Percentiles rank a stretch among this genome's conserved stretches.
These are phyloP conservation scores for Thraustochytrium striatum DNA, from an alignment of 352 stramenopile species.

Conservation along the genomic window DNA sequence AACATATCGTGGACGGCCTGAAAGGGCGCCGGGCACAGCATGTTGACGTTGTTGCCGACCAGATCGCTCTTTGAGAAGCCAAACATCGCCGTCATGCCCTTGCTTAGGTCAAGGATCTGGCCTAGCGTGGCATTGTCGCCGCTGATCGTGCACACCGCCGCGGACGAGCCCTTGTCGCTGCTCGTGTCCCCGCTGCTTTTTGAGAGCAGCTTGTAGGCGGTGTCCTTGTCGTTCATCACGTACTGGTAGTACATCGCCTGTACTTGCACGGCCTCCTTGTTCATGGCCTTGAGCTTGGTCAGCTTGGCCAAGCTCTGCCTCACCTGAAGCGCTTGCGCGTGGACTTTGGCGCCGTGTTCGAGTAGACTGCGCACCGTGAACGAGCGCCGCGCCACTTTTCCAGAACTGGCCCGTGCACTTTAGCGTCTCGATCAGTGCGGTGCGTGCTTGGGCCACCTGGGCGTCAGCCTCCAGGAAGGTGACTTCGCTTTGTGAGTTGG, in stretches of 20 bases:
- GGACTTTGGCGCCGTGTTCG: constrained; percentile 18
- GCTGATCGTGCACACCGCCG: constrained; percentile 39
- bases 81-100: constrained; percentile 33
- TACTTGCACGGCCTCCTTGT: constrained; percentile 1
- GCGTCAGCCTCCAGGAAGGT: constrained; percentile 29
- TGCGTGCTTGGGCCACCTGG: constrained; percentile 15
- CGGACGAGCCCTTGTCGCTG: neutral
- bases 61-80: constrained; percentile 39
- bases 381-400: constrained; percentile 33
- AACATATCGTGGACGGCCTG: constrained; percentile 34
- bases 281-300: constrained; percentile 33
- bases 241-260: constrained; percentile 45
- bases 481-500: constrained; percentile 3
- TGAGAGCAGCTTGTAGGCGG: neutral
- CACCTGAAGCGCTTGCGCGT: neutral
- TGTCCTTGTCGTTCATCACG: constrained; percentile 44
- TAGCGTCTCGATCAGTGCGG: constrained; percentile 17
- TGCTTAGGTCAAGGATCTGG: constrained; percentile 40
- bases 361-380: constrained; percentile 38
- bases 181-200: neutral
- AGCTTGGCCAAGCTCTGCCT: neutral
- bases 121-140: constrained; percentile 9
- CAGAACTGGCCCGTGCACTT: constrained; percentile 11
- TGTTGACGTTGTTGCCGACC: constrained; percentile 20
- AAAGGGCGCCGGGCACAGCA: constrained; percentile 40